Evolutionary conservation across 2,329 filamentous ascomycete genomes (phyloP), one percentile per base, ranked within the genome.

Genomic region (Scedosporium boydii): DNA sequence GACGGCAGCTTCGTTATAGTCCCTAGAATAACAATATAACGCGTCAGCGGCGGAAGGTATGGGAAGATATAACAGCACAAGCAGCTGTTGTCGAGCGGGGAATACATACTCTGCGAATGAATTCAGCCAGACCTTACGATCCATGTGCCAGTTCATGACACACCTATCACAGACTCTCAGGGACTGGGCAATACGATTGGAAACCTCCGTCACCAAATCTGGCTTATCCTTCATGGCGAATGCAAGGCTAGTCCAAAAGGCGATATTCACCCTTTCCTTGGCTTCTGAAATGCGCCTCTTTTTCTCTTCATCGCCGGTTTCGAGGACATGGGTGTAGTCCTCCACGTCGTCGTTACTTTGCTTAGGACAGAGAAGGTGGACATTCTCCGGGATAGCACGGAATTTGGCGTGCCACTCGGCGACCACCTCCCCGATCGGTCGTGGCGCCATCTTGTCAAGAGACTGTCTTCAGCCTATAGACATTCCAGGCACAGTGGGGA

Each of bases 131-230:
- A 78, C 76, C 64, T 83, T 82, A 65, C 89, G 87, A 34, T 81
- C 82, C 70, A 85, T 85, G 72, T 93, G 89, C 82, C 90, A 93
- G 67, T 87, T 87, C 65, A 86, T 80, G 60, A 90, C 87, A 70
- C 89, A 93, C 60, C 83, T 79, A 61, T 90, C 84, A 73, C 89
- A 93, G 63, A 75, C 78, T 63, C 79, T 82, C 26, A 93, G 77
- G 46, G 82, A 81, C 10, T 76, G 71, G 65, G 87, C 83, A 21
- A 89, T 77, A 21, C 82, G 79, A 4, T 74, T 69, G 60, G 78
- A 80, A 68, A 90, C 88, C 65, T 84, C 82, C 14, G 80, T 76
- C 51, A 87, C 78, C 74, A 87, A 82, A 64, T 83, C 82, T 3
- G 83, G 82, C 59, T 83, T 80, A 58, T 85, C 82, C 58, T 82